A percentile compares a stretch with the other conserved stretches of the same genome.
Conservation (phyloP, 306 rosid genomes). For the Acacia melanoxylon region DNA sequence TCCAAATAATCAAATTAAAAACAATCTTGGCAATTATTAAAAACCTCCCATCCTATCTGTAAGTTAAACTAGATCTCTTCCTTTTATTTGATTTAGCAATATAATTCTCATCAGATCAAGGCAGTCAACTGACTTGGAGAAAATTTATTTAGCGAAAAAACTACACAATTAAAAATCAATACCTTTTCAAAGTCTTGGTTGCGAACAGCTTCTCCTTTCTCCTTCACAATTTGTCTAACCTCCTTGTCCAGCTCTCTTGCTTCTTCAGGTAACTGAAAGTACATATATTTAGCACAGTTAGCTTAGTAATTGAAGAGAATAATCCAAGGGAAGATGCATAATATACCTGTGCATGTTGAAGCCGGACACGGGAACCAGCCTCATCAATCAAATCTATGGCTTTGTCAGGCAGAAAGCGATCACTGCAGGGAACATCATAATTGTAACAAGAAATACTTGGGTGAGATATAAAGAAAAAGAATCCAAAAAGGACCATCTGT, state of each 20-base stretch:
- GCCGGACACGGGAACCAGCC: conserved; percentile 95
- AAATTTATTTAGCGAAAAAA: background rate
- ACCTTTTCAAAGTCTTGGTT: conserved; percentile 98
- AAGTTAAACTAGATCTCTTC: background rate
- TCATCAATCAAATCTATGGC: conserved; percentile 96
- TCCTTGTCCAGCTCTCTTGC: conserved; percentile 90
- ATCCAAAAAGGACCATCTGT: background rate
- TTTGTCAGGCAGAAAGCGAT: conserved; percentile 92
- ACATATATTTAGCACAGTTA: conserved; percentile 26
- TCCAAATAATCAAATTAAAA: conserved; percentile 18
- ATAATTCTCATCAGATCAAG: background rate
- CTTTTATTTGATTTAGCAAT: background rate
- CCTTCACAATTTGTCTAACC: conserved; percentile 85
- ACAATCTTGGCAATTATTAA: background rate
- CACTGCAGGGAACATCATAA: conserved; percentile 49
- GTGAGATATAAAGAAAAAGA: background rate
- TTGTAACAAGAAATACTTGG: conserved; percentile 15
- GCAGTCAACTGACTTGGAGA: background rate
- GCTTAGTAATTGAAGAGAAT: conserved; percentile 1
- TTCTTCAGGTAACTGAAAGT: conserved; percentile 83
- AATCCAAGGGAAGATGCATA: background rate
- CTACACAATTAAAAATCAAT: background rate
- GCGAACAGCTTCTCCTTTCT: conserved; percentile 88
- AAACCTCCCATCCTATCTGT: background rate
- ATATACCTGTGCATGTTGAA: conserved; percentile 89